These are phyloP conservation scores for Dryadomyces sulphureus DNA, from an alignment of 2,329 filamentous ascomycete genomes.

Conservation along the genomic window DNA sequence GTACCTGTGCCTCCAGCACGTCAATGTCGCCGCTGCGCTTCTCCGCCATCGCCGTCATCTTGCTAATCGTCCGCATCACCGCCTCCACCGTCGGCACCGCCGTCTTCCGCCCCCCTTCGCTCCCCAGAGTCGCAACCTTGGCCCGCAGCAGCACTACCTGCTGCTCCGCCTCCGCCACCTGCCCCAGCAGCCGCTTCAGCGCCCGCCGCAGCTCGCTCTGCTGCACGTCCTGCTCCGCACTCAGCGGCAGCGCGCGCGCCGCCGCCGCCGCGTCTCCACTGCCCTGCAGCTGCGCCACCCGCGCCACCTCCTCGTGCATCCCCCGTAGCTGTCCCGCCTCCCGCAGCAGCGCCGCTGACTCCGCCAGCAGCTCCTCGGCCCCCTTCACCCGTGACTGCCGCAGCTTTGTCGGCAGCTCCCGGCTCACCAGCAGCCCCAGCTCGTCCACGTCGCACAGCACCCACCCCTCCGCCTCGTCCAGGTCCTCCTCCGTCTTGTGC, in stretches of 20 bases:
- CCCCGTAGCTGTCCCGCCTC: slow-evolving; percentile 59
- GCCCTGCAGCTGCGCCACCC: slow-evolving; percentile 49
- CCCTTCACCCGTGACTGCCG: slow-evolving; percentile 54
- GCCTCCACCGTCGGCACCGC: slow-evolving; percentile 71
- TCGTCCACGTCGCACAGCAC: slow-evolving; percentile 61
- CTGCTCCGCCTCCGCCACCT: slow-evolving; percentile 68
- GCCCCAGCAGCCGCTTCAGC: slow-evolving; percentile 59
- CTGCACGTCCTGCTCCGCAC: slow-evolving; percentile 67
- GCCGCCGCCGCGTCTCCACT: slow-evolving; percentile 54
- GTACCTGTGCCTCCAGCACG: slow-evolving; percentile 75
- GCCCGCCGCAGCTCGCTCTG: slow-evolving; percentile 69
- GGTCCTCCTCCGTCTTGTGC: slow-evolving; percentile 40
- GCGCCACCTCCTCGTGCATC: slow-evolving; percentile 65
- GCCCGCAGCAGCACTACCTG: slow-evolving; percentile 65
- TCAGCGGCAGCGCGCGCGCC: slow-evolving; percentile 58
- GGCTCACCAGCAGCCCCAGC: slow-evolving; percentile 48
- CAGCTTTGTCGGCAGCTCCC: slow-evolving; percentile 48
- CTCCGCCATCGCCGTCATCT: slow-evolving; percentile 87
- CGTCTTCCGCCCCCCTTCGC: slow-evolving; percentile 28
- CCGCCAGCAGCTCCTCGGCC: slow-evolving; percentile 52
- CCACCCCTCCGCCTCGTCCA: slow-evolving; percentile 57
- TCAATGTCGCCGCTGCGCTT: slow-evolving; percentile 84
- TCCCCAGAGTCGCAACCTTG: slow-evolving; percentile 48
- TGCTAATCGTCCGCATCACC: slow-evolving; percentile 77
- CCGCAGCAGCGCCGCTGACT: slow-evolving; percentile 51